Base-by-base conservation (phyloP, 1,284 basidiomycete genomes). In the Irpex sp. region DNA sequence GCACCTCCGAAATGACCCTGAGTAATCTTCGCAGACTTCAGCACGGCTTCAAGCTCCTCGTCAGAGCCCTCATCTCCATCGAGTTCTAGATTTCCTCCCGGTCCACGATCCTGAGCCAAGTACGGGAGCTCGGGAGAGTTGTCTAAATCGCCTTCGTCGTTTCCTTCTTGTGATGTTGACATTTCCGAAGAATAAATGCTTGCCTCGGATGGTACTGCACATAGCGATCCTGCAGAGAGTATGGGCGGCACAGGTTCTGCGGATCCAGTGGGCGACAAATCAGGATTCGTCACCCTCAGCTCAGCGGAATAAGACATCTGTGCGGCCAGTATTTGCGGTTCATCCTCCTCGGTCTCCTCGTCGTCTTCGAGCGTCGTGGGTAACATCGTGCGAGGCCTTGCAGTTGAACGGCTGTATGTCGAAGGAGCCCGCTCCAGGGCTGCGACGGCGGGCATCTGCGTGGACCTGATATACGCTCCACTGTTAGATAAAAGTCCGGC, bases 161-260 rank as follows among this genome's bases (percentile, higher is more conserved):
- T 78, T 68, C 70, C 74, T 40, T 72, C 40, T 15, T 44, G 76
- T 44, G 78, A 82, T 66, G 77, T 79, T 31, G 57, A 51, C 36
- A 37, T 59, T 19, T 65, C 65, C 2, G 66, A 59, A 13, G 73
- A 73, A 40, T 71, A 72, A 26, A 70, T 63, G 62, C 71, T 74
- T n/a, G 64, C 55, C 15, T 71, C 68, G 3, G 68, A 70, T 7
- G 63, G 26, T n/a, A 37, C 47, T 8, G 48, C 26, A 8, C 15
- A 7, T 13, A 62, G 26, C 47, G 48, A 17, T 54, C 37, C 59
- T 61, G 2, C 62, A 55, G 36, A 62, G 26, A 6, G 62, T 48
- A 1, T 60, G 19, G 13, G 57, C 15, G 49, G 48, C 19, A 6
- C 47, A 37, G 26, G 59, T 34, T 49, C 9, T 17, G 34, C 37